These are phyloP conservation scores for Clavulina sp. DNA, from an alignment of 768 basidiomycete species.

Conservation along the genomic window DNA sequence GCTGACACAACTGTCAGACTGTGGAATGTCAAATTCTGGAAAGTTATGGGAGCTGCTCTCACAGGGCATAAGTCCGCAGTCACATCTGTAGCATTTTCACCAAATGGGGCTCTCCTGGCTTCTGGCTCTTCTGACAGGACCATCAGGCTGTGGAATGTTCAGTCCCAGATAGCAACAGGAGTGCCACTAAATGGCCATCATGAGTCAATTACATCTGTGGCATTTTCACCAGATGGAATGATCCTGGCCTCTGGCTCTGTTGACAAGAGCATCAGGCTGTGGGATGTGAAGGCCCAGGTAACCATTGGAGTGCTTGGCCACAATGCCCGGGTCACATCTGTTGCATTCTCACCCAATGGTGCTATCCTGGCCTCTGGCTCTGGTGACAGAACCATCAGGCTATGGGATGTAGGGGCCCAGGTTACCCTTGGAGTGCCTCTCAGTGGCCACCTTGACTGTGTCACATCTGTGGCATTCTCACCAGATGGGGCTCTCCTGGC, in stretches of 20 bases:
- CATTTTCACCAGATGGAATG: constrained; percentile 26
- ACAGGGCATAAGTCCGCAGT: constrained; percentile 16
- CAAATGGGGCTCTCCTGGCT: constrained; percentile 25
- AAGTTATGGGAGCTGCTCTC: constrained; percentile 8
- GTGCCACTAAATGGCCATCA: constrained; percentile 8
- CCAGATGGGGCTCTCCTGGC: constrained; percentile 26
- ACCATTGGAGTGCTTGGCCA: too few relatives aligned
- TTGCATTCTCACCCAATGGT: constrained; percentile 25
- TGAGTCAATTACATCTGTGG: constrained; percentile 23
- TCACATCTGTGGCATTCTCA: constrained; percentile 25
- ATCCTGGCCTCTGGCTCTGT: constrained; percentile 25
- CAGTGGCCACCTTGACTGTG: constrained; percentile 13
- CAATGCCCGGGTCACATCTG: too few relatives aligned
- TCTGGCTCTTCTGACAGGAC: constrained; percentile 26
- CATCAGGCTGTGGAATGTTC: constrained; percentile 28
- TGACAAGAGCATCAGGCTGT: constrained; percentile 27
- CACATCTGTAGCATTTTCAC: constrained; percentile 24
- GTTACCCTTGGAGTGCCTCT: constrained; percentile 12
- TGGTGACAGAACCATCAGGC: constrained; percentile 26
- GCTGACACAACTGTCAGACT: constrained; percentile 27
- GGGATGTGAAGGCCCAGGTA: constrained; percentile 25
- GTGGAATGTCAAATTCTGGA: constrained; percentile 16
- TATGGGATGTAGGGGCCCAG: constrained; percentile 26
- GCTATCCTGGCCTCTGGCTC: constrained; percentile 25
- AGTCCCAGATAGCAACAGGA: constrained; percentile 18